Conservation (phyloP, 2,329 filamentous ascomycete genomes). For the Hortaea werneckii region DNA sequence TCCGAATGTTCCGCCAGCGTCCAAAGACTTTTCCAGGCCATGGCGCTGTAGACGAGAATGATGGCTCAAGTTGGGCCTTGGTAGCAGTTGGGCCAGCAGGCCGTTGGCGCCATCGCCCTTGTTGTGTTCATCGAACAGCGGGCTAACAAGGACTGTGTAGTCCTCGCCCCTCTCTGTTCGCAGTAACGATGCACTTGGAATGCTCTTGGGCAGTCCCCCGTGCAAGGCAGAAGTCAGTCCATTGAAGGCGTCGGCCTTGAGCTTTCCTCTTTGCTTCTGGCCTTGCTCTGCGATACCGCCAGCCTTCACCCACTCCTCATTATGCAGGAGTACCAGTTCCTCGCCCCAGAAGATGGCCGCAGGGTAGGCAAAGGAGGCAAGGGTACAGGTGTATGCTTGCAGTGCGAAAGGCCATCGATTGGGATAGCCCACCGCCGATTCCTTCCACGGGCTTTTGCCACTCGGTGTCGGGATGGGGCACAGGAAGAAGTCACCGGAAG, state of each 20-base stretch:
- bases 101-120: neutral
- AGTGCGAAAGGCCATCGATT: slow-evolving; percentile 27
- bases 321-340: slow-evolving; percentile 30
- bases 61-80: neutral
- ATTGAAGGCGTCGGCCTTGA: slow-evolving; percentile 26
- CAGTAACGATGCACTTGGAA: slow-evolving; percentile 13
- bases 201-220: slow-evolving; percentile 13
- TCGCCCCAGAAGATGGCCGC: slow-evolving; percentile 34
- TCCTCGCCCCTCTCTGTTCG: slow-evolving; percentile 2
- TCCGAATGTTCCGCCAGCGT: neutral
- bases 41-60: neutral
- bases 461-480: slow-evolving; percentile 6
- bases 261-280: slow-evolving; percentile 20
- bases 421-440: slow-evolving; percentile 23
- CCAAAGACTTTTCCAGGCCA: neutral
- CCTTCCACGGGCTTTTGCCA: slow-evolving; percentile 6
- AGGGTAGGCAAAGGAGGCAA: slow-evolving; percentile 32
- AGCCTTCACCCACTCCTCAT: slow-evolving; percentile 31
- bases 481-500: neutral
- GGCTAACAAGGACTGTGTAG: slow-evolving; percentile 16
- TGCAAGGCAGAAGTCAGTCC: slow-evolving; percentile 24
- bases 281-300: slow-evolving; percentile 28
- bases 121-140: slow-evolving; percentile 8
- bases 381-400: slow-evolving; percentile 18
- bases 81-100: slow-evolving; percentile 8